Base-by-base conservation (phyloP, 768 basidiomycete genomes). In the Boletus rubropictus region DNA sequence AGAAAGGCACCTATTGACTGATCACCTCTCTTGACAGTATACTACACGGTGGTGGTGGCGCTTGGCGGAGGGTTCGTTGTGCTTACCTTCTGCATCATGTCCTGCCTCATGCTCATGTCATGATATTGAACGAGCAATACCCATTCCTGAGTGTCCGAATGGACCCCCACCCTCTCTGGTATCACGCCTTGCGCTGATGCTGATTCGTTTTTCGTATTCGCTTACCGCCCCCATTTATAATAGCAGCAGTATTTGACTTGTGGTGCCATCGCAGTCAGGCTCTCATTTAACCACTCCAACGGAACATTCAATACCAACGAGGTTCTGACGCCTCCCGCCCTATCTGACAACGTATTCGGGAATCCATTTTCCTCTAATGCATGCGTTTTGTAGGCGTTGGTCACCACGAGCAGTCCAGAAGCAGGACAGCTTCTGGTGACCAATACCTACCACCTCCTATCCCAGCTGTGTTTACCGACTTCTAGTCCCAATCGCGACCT, bases 231-330 rank as follows among this genome's bases (percentile, higher is more conserved):
- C n/a, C n/a, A n/a, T n/a, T n/a, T n/a, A n/a, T n/a, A n/a, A n/a
- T n/a, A n/a, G n/a, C n/a, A 24, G 43, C 33, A 10, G 7, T 20
- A 32, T n/a, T 21, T 27, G 14, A 33, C 24, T 29, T 7, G 11
- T 24, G 18, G 18, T 25, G 4, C 33, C 21, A n/a, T 17, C 35
- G 28, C 22, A 32, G 31, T 8, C 9, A 20, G 14, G n/a, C n/a
- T 44, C 17, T 36, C 20, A 29, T 41, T 28, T 22, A 17, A 27
- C 42, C 22, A 40, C 31, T 20, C 39, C 39, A 46, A 20, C 48
- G 50, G 48, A 56, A n/a, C 54, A 47, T 52, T 44, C 31, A n/a
- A 39, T 27, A 22, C 25, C 21, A 34, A 47, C 33, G 14, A 11
- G 33, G 42, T 37, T 18, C 27, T 17, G 28, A 39, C 17, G 44